A percentile compares a stretch with the other conserved stretches of the same genome.
Conservation (phyloP, 768 basidiomycete genomes). For the Rhizopogon sp. region DNA sequence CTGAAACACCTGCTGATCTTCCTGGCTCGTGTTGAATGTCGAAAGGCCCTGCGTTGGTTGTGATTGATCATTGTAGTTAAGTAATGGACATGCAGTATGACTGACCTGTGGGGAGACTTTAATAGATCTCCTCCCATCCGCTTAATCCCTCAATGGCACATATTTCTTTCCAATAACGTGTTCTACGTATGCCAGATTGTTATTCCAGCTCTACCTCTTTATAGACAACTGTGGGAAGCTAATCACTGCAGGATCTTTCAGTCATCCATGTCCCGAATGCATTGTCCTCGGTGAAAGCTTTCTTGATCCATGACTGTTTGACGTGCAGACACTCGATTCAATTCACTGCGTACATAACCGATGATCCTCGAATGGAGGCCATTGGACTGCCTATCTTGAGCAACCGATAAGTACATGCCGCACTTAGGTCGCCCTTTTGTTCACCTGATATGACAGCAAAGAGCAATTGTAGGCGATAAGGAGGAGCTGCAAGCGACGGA, state of each 20-base stretch:
- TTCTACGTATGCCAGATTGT: neutral
- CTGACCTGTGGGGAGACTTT: neutral
- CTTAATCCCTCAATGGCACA: neutral
- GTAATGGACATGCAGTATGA: neutral
- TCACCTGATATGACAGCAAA: neutral
- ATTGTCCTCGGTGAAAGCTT: neutral
- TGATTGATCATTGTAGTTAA: neutral
- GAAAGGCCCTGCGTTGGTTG: neutral
- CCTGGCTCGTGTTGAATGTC: conserved; percentile 26
- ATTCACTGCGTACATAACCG: neutral
- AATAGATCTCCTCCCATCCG: neutral
- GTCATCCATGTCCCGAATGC: neutral
- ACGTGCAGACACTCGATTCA: neutral
- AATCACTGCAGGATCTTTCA: neutral
- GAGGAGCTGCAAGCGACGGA: conserved; percentile 25
- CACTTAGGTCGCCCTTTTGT: neutral
- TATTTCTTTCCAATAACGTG: neutral
- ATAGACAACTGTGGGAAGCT: neutral
- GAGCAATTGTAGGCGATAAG: conserved; percentile 15
- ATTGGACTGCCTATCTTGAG: neutral
- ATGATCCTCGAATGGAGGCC: neutral
- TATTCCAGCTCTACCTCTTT: neutral
- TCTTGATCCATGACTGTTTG: neutral
- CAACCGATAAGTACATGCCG: neutral
- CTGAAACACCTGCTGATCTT: conserved; percentile 35